Percentiles rank a stretch among this genome's conserved stretches.
These are phyloP conservation scores for Boletus sensibilis DNA, from an alignment of 768 basidiomycete species.

Conservation along the genomic window DNA sequence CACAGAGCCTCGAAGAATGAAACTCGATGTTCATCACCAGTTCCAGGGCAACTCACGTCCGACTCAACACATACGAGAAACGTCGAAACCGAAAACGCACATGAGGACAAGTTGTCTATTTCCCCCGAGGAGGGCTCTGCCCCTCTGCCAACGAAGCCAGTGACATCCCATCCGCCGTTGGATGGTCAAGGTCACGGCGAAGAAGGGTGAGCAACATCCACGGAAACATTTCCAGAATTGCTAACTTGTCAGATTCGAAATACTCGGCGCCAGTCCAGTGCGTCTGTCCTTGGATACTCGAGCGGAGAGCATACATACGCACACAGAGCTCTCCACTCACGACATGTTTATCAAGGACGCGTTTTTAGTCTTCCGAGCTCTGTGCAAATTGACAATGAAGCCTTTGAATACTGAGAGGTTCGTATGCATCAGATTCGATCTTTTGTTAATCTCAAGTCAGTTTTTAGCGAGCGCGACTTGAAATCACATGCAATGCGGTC, in stretches of 20 bases:
- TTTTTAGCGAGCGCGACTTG: constrained; percentile 82
- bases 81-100: constrained; percentile 2
- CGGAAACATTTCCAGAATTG: not conserved
- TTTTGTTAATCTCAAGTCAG: constrained; percentile 13
- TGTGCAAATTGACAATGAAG: constrained; percentile 99
- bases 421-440: constrained; percentile 17
- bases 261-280: constrained; percentile 29
- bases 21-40: constrained; percentile 11
- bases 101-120: not conserved
- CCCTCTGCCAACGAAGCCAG: not conserved
- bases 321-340: constrained; percentile 60
- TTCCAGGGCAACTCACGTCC: not conserved
- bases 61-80: not conserved
- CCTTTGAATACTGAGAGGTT: constrained; percentile 92
- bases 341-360: constrained; percentile 97
- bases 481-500: constrained; percentile 98
- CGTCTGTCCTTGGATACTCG: constrained; percentile 16
- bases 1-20: constrained; percentile 6
- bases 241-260: constrained; percentile 8
- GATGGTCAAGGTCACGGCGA: constrained; percentile 8
- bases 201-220: constrained; percentile 23
- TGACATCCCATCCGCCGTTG: not conserved
- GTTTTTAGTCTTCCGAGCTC: constrained; percentile 93
- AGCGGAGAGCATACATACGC: constrained; percentile 20
- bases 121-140: constrained; percentile 1